Evolutionary conservation across 768 basidiomycete species (phyloP), one percentile per base, ranked within the genome.

Genomic region (Rhizopogon salebrosus): DNA sequence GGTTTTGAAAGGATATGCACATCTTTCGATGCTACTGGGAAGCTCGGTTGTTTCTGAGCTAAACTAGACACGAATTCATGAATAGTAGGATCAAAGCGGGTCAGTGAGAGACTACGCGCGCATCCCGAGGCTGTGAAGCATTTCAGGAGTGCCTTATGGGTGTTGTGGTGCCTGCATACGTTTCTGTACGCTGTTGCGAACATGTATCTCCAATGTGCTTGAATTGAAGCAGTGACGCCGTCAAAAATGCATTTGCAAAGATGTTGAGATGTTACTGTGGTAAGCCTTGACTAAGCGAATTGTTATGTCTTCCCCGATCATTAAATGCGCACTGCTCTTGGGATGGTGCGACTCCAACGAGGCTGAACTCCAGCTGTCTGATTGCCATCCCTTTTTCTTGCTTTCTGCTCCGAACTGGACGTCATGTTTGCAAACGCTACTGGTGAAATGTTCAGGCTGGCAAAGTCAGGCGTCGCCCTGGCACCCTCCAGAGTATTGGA

Each of bases 1-100:
- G 90, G 90, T 36, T 76, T 69, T 23, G 68, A 67, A 52, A 90
- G 70, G 2, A 92, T 72, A 10, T 69, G 69, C 24, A 91, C 72
- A 48, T 78, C 72, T 29, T 73, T 57, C 1, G 80, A 68, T 18
- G 73, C 52, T 5, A 83, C 58, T 0, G 71, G 54, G 48, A 87
- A 78, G 48, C 68, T 68, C 23, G 85, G 85, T 45, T 79, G 80
- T 10, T 60, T 65, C 22, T 64, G 60, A 24, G 64, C 62, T 26
- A 82, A 62, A 9, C 64, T 55, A 20, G 64, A 54, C 0, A 72
- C 62, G 52, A 80, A 71, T 29, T 69, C 70, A 36, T 66, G 66
- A 37, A 78, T 66, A 22, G 66, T 64, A 7, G 71, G 61, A 54
- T 75, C 63, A 11, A 74, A 59, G 35, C 41, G 55, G 11, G 54